Base-by-base conservation (phyloP, 1,139 yeast species). In the Debaryomycetaceae sp. region DNA sequence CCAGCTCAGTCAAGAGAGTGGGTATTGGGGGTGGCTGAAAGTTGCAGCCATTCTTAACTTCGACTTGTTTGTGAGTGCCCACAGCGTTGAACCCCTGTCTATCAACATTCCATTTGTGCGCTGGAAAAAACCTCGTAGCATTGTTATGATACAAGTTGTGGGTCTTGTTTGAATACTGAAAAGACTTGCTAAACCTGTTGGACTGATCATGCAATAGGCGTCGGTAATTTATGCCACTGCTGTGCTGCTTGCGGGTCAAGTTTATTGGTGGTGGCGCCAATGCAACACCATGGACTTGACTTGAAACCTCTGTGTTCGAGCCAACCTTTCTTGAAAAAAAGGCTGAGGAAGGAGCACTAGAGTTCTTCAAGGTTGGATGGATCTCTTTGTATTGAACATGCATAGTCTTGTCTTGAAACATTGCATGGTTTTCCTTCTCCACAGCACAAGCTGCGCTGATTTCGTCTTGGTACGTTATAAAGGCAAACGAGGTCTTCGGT, bases 371-470 rank as follows among this genome's bases (percentile, higher is more conserved):
- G 10, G 20, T 14, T 27, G 28, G 30, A 41, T 75, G 75, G 40
- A 75, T 56, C 51, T 83, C 93, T 37, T 83, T 71, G 49, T 81
- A 84, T 53, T 83, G 93, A 27, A 85, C 95, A 56, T 83, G 91
- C 66, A 85, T 81, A 4, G 91, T 81, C 52, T 73, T 79, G 33
- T 75, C 78, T 46, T 75, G 60, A 46, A 85, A 75, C 55, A 79
- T 71, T 2, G 93, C 70, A 55, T 84, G 95, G 48, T 85, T 84
- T 49, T 84, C 94, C 36, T 77, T 67, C 49, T 82, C 91, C 33
- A 83, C 83, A 1, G 95, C 91, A 25, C 83, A 69, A 2, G 91
- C 89, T 3, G 94, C 91, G 25, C 88, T 75, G n/a, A 71, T 68
- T 46, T 81, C 89, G 12, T 68, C 61, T 23, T 62, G 63, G 47